These are phyloP conservation scores for Cercis canadensis DNA, from an alignment of 306 rosid species.

Conservation along the genomic window DNA sequence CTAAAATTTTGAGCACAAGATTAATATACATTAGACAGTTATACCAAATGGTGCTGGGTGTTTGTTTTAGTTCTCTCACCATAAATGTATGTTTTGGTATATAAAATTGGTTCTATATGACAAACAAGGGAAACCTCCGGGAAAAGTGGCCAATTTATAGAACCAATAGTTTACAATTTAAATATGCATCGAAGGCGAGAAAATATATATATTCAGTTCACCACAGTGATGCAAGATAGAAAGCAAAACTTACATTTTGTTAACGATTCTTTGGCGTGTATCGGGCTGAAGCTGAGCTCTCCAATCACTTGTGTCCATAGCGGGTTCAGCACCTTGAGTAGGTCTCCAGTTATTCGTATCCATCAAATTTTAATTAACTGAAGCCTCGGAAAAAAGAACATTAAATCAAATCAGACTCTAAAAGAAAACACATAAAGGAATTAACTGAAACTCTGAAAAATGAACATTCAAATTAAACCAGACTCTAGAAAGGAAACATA, in stretches of 20 bases:
- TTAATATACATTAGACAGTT: background rate
- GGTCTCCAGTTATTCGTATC: slow-evolving; percentile 55
- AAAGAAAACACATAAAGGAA: slow-evolving; percentile 12
- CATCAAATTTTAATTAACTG: slow-evolving; percentile 37
- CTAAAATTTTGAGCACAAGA: slow-evolving; percentile 13
- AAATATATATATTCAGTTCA: background rate
- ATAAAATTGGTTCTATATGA: background rate
- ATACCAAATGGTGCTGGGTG: slow-evolving; percentile 3
- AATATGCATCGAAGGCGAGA: background rate
- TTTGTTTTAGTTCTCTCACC: slow-evolving; percentile 20
- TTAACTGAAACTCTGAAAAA: no score
- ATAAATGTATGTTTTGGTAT: background rate
- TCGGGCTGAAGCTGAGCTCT: slow-evolving; percentile 48
- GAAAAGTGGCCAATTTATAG: background rate
- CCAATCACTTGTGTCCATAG: slow-evolving; percentile 54
- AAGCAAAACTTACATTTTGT: slow-evolving; percentile 51
- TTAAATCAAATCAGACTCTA: background rate
- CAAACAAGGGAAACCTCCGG: slow-evolving; percentile 19
- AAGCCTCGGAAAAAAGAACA: slow-evolving; percentile 23
- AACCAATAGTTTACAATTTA: slow-evolving; percentile 12
- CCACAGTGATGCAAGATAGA: slow-evolving; percentile 5
- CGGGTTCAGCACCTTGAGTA: slow-evolving; percentile 47
- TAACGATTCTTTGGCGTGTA: slow-evolving; percentile 59
- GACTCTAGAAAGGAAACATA: no score
- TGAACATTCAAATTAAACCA: no score